Percentiles rank a stretch among this genome's conserved stretches.
Evolutionary conservation across 2,329 filamentous ascomycete genomes (phyloP).

Genomic region (Penicillium oxalicum): DNA sequence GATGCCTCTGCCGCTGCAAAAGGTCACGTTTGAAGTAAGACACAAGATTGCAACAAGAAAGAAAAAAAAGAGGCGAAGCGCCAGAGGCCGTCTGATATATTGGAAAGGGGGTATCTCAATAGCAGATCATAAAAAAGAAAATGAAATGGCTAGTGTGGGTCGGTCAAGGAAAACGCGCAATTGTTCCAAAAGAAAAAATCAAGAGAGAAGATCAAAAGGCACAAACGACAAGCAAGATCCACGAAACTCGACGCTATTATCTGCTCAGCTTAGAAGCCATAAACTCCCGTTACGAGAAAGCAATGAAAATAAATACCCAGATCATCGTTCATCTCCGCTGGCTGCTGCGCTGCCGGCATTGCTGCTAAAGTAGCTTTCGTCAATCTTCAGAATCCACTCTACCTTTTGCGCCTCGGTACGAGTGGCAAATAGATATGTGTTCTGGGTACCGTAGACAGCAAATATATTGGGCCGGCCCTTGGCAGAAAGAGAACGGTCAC

Average conservation of each 20-base stretch:
- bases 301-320: not conserved
- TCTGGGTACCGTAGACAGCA: constrained; percentile 88
- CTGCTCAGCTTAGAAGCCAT: constrained; percentile 3
- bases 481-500: constrained; percentile 31
- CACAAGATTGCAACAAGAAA: constrained; percentile 16
- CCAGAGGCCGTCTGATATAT: constrained; percentile 29
- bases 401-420: constrained; percentile 86
- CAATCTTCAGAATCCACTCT: constrained; percentile 94
- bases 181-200: constrained; percentile 3
- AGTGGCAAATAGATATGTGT: constrained; percentile 91
- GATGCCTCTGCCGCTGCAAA: no score
- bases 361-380: constrained; percentile 64
- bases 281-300: not conserved
- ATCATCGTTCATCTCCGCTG: constrained; percentile 21
- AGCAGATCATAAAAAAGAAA: constrained; percentile 23
- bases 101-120: constrained; percentile 35
- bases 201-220: not conserved
- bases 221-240: constrained; percentile 8
- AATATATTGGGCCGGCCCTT: constrained; percentile 66
- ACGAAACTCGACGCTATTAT: constrained; percentile 19
- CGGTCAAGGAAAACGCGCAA: not conserved
- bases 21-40: no score
- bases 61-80: constrained; percentile 28
- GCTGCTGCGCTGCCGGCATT: constrained; percentile 21
- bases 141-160: constrained; percentile 1